A percentile compares a stretch with the other conserved stretches of the same genome.
These are phyloP conservation scores for Trypanosoma lewisi DNA, from an alignment of 208 protist species.

Conservation along the genomic window DNA sequence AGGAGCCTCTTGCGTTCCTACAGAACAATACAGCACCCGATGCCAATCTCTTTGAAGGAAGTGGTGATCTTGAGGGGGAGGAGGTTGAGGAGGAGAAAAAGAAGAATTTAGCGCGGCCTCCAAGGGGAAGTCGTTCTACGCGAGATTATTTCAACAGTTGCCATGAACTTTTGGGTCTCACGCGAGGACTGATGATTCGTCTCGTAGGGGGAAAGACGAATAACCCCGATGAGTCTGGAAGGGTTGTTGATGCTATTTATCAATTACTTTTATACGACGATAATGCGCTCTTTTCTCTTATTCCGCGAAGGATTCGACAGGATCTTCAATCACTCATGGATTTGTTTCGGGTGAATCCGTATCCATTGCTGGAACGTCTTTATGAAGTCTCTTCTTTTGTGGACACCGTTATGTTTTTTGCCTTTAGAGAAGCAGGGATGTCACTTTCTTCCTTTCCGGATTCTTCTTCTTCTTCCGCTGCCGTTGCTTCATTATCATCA, in stretches of 20 bases:
- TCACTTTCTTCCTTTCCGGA: neutral
- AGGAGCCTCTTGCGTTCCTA: slow-evolving; percentile 50
- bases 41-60: slow-evolving; percentile 46
- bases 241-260: slow-evolving; percentile 36
- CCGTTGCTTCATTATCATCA: neutral
- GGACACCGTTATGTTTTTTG: slow-evolving; percentile 55
- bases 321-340: slow-evolving; percentile 43
- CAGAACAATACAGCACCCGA: slow-evolving; percentile 43
- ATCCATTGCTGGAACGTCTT: slow-evolving; percentile 34
- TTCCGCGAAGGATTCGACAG: slow-evolving; percentile 40
- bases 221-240: slow-evolving; percentile 21
- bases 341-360: slow-evolving; percentile 26
- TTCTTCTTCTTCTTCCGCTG: no score
- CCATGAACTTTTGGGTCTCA: slow-evolving; percentile 22
- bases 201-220: slow-evolving; percentile 20
- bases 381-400: slow-evolving; percentile 39
- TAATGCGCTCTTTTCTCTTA: slow-evolving; percentile 44
- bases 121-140: slow-evolving; percentile 45
- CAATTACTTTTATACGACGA: slow-evolving; percentile 49
- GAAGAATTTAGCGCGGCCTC: neutral
- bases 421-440: slow-evolving; percentile 27
- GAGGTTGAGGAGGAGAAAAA: no score
- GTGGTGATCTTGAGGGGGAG: neutral
- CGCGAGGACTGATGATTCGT: slow-evolving; percentile 15
- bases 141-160: slow-evolving; percentile 49